Base-by-base conservation (phyloP, 768 basidiomycete genomes). In the Trichaptum fuscoviolaceum region DNA sequence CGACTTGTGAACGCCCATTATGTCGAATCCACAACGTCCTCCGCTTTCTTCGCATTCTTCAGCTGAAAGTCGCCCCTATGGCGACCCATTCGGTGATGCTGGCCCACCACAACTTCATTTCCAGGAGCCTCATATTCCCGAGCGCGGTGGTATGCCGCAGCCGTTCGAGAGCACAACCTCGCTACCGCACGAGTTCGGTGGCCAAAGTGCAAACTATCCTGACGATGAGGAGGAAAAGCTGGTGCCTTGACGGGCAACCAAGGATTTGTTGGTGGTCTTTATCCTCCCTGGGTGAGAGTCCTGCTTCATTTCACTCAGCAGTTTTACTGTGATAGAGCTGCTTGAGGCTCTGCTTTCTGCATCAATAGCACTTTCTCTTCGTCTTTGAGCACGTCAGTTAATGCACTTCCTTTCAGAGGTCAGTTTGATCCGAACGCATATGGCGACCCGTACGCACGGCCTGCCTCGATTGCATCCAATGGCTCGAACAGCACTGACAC, bases 221-320 rank as follows among this genome's bases (percentile, higher is more conserved):
- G 88, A 91, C 68, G 90, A 92, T 64, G 91, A 83, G 70, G 73
- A 85, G 36, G 92, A 95, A 78, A 93, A 93, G 71, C 84, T 85
- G 70, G 93, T n/a, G n/a, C 92, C 25, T 77, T 94, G 71, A 92
- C 85, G 58, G 78, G 79, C 57, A 85, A 82, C 20, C 83, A 86
- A 69, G 75, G 69, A 67, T 87, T 84, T 71, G 71, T 81, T 61
- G 83, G 85, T 68, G 87, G 88, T 34, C 89, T 87, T 73, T 93
- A 93, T 70, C 92, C 92, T n/a, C 62, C 89, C 91, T 52, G 79
- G 80, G 91, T 92, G 72, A 75, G 87, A 82, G 52, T 52, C 60
- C 35, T n/a, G 30, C 30, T 65, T 30, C 59, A 12, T 35, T 62
- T 20, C 66, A 62, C 63, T n/a, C 64, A 15, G 64, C 65, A 62